A percentile compares a stretch with the other conserved stretches of the same genome.
Evolutionary conservation across 2,329 filamentous ascomycete species (phyloP).

Genomic region (Ophiocordyceps sinensis): DNA sequence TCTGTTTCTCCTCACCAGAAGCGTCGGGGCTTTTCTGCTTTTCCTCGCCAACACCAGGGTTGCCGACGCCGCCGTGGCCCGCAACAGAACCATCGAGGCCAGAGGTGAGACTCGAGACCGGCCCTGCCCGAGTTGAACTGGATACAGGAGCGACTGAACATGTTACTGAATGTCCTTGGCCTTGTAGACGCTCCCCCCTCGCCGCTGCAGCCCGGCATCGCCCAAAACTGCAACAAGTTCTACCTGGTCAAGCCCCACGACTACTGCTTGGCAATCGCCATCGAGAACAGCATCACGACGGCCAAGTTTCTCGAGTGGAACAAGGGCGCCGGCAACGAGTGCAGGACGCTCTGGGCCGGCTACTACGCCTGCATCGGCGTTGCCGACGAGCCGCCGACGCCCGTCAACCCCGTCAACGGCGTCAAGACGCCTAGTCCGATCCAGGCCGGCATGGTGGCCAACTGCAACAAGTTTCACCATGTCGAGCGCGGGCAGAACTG

Average conservation of each 20-base stretch:
- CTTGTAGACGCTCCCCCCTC: no score
- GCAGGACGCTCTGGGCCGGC: background rate
- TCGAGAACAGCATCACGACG: slow-evolving; percentile 7
- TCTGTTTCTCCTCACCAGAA: no score
- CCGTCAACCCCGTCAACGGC: background rate
- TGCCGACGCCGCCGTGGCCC: background rate
- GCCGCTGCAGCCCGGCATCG: slow-evolving; percentile 2
- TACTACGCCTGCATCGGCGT: background rate
- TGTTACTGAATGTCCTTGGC: no score
- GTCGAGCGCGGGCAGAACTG: slow-evolving; percentile 11
- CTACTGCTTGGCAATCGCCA: slow-evolving; percentile 8
- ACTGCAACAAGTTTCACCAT: slow-evolving; percentile 15
- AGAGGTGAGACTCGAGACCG: background rate
- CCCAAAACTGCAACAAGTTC: slow-evolving; percentile 3
- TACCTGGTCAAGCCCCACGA: slow-evolving; percentile 5
- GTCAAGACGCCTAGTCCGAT: slow-evolving; percentile 5
- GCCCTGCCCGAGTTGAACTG: background rate
- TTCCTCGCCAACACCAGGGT: background rate
- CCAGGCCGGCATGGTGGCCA: slow-evolving; percentile 13
- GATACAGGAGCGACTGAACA: no score
- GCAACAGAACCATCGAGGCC: background rate
- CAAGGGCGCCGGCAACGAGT: slow-evolving; percentile 10
- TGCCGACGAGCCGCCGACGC: background rate
- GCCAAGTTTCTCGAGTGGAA: slow-evolving; percentile 16
- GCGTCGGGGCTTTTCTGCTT: no score